Conservation (phyloP, 148 eudicot genomes). For the Persicaria maculosa region DNA sequence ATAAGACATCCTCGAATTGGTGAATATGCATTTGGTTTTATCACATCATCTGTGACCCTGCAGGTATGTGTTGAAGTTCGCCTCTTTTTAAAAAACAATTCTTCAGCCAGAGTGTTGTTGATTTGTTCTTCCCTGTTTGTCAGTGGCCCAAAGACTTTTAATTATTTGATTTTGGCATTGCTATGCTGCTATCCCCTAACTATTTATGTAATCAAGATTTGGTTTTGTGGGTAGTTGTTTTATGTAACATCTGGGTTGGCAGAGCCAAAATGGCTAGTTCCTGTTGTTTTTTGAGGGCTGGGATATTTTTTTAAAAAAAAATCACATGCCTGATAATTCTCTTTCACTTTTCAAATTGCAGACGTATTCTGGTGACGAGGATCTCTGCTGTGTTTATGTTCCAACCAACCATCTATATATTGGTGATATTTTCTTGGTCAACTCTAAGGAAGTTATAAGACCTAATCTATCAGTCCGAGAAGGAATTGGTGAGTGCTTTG, state of each 20-base stretch:
- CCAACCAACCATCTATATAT: too few relatives aligned
- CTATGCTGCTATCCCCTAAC: neutral
- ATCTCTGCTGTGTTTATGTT: conserved; percentile 16
- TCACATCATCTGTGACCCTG: conserved; percentile 33
- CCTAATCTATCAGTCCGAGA: conserved; percentile 65
- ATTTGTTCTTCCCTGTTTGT: neutral
- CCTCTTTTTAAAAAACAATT: neutral
- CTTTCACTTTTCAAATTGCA: conserved; percentile 14
- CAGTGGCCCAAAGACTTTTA: neutral
- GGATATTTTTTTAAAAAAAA: neutral
- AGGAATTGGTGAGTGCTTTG: conserved; percentile 45
- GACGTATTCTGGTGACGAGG: conserved; percentile 58
- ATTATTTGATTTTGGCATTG: neutral
- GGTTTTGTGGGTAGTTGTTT: neutral
- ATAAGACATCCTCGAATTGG: conserved; percentile 59
- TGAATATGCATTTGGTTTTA: too few relatives aligned
- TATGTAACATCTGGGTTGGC: neutral
- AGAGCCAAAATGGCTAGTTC: neutral
- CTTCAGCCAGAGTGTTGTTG: neutral
- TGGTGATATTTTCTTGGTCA: conserved; percentile 23
- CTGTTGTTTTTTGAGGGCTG: neutral
- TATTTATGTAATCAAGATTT: neutral
- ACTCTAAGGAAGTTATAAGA: conserved; percentile 52
- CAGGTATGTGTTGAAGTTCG: conserved; percentile 31
- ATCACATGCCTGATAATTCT: neutral